These are phyloP conservation scores for Hibiscus mutabilis DNA, from an alignment of 345 rosid species.

Conservation along the genomic window DNA sequence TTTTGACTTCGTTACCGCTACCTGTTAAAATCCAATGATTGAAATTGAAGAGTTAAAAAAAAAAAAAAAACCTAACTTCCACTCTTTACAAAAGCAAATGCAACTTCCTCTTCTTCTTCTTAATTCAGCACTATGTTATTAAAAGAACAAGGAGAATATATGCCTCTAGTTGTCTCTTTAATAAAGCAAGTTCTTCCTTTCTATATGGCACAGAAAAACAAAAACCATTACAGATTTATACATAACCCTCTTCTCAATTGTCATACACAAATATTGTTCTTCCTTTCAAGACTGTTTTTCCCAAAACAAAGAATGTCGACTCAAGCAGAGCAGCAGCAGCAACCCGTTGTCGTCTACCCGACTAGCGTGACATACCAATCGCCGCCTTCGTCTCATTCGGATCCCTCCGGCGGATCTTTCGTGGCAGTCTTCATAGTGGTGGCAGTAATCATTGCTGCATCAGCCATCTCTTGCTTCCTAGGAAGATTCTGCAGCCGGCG, in stretches of 20 bases:
- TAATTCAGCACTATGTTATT: neutral
- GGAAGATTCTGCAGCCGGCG: conserved; percentile 44
- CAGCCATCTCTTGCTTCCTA: conserved; percentile 52
- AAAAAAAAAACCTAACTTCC: neutral
- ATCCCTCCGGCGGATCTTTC: conserved; percentile 48
- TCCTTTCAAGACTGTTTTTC: conserved; percentile 20
- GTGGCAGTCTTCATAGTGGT: conserved; percentile 51
- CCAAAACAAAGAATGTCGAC: conserved; percentile 13
- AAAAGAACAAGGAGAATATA: neutral
- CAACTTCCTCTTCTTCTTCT: neutral
- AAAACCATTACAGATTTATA: neutral
- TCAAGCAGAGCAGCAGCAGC: conserved; percentile 19
- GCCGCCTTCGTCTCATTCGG: conserved; percentile 19
- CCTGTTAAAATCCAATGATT: neutral
- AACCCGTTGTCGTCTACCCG: conserved; percentile 39
- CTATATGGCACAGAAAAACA: neutral
- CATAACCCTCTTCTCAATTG: neutral
- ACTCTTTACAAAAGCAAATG: neutral
- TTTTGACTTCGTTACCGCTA: too few relatives aligned
- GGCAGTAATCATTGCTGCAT: conserved; percentile 45
- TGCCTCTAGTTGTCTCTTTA: conserved; percentile 6
- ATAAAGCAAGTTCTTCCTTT: conserved; percentile 13
- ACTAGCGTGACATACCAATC: conserved; percentile 23
- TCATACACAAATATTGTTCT: conserved; percentile 26
- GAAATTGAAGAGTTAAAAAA: neutral